Base-by-base conservation (phyloP, 192 early-diverging fungal species). In the Backusella mclennaniae region DNA sequence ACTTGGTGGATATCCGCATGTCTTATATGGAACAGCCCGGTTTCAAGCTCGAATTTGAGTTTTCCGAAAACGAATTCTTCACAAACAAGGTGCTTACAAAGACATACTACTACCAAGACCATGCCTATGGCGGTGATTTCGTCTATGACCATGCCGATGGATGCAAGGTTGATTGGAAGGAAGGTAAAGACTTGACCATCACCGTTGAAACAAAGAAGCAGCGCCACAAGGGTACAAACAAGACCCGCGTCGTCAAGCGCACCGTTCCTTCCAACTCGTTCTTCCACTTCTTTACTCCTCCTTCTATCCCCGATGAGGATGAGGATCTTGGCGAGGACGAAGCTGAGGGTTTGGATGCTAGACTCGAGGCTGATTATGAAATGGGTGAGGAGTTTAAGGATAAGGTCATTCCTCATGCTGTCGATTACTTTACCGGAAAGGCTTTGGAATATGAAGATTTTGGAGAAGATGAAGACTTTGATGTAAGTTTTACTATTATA, bases 381-480 rank as follows among this genome's bases (percentile, higher is more conserved):
- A 85, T 96, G 83, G 80, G 80, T 39, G 97, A 99, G 84, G 92
- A 97, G 82, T 91, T 99, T 87, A 99, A 99, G 91, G 97, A 98
- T 74, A 97, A 95, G 86, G 86, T 99, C 76, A 91, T 99, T 53
- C 97, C 98, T 74, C 90, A 91, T 80, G 98, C 98, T 71, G 84
- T 99, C 75, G 96, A 99, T 87, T 99, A 96, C 94, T 99, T 99
- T 88, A 99, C 98, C 17, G 98, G 98, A 80, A 93, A 95, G 85
- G 98, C 98, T 46, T 87, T 99, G 35, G 89, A 93, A 73, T 95
- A 92, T 85, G 94, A 95, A 78, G 90, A 93, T 52, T 85, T 84
- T 74, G 86, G 84, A 7, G 82, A 80, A 8, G 89, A 85, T 66
- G 90, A 89, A 38, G 86, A 88, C 15, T 87, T 86, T 71, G 81